Evolutionary conservation across 108 stramenopile species (phyloP), one percentile per base, ranked within the genome.

Genomic region (Heterococcus sp.): DNA sequence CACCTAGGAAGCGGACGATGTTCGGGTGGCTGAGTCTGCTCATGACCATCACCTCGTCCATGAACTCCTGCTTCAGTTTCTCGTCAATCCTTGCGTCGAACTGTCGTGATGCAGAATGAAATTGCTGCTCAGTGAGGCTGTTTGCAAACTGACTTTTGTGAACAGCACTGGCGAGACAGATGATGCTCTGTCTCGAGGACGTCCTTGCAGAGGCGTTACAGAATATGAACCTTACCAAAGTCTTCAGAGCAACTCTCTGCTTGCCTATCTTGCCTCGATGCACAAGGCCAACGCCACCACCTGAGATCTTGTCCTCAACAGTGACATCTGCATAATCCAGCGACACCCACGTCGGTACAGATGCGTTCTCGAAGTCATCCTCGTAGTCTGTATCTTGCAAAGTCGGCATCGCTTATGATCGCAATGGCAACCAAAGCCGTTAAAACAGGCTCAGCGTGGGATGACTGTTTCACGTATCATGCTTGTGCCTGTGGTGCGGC

Each of bases 261-360:
- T 72, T 71, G 31, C 37, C 28, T 34, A 72, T 72, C 65, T 1
- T 3, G n/a, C 78, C 78, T 31, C 71, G 70, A 30, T 71, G 78
- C 2, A 79, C 78, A 26, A 79, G 31, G 2, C 78, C 78, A n/a
- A 79, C 69, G 46, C 70, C 69, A 65, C 78, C 78, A 26, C 78
- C 78, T 2, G 71, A 71, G 28, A 79, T 75, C 27, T 63, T 38
- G 36, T 71, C 78, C 4, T 36, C 78, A 3, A 79, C n/a, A 35
- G 29, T 37, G 0, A 79, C 14, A 58, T 58, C 46, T 21, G 46
- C 8, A 21, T 58, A 58, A 8, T 8, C 46, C 8, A 58, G n/a
- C n/a, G n/a, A n/a, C n/a, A n/a, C n/a, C n/a, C n/a, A n/a, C n/a
- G n/a, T n/a, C n/a, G n/a, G n/a, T n/a, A n/a, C n/a, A n/a, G n/a